Percentiles rank a stretch among this genome's conserved stretches.
These are phyloP conservation scores for Alternaria gansuensis DNA, from an alignment of 2,329 filamentous ascomycete species.

Conservation along the genomic window DNA sequence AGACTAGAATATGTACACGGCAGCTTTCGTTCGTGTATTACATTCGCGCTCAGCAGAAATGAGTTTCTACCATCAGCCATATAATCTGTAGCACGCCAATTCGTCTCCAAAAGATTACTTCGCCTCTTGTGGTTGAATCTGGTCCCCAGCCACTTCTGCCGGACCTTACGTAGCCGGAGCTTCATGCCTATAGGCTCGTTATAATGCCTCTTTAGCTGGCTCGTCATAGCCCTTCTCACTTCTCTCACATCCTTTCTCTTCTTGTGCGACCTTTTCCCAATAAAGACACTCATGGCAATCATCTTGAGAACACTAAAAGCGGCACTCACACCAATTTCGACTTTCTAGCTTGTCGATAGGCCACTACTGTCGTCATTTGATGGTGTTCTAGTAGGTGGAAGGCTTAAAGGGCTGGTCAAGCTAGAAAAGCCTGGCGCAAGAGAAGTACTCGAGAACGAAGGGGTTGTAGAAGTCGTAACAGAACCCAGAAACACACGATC, in stretches of 20 bases:
- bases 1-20: not conserved
- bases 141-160: not conserved
- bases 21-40: not conserved
- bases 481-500: not conserved
- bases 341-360: slow-evolving; percentile 1
- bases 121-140: not conserved
- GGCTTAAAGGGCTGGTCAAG: not conserved
- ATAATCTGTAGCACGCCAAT: not conserved
- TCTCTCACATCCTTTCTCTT: not conserved
- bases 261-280: slow-evolving; percentile 2
- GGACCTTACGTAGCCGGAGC: not conserved
- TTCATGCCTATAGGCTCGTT: not conserved
- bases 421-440: not conserved
- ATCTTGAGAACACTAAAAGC: not conserved
- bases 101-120: not conserved
- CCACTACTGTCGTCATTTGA: not conserved
- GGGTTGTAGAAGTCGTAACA: not conserved
- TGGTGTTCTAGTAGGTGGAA: not conserved
- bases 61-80: not conserved
- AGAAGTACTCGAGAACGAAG: not conserved
- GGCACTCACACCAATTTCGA: slow-evolving; percentile 2
- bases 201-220: not conserved
- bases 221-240: not conserved
- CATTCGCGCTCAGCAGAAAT: not conserved
- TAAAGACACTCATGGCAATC: not conserved